These are phyloP conservation scores for Dorcoceras hygrometricum DNA, from an alignment of 257 asterid genomes.

Conservation along the genomic window DNA sequence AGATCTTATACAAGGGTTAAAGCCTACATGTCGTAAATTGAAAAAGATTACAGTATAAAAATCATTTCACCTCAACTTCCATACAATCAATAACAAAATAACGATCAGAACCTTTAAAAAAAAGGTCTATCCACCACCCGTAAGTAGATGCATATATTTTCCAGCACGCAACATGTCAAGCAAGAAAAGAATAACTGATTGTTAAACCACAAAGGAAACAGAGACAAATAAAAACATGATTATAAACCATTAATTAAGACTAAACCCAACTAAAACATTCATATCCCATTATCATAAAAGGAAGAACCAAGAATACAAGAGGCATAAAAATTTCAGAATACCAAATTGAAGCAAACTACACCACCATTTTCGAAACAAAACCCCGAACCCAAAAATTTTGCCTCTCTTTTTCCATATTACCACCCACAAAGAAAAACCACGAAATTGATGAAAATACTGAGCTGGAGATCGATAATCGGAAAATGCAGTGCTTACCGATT, in stretches of 20 bases:
- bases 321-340: not conserved
- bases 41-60: not conserved
- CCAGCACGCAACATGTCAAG: slow-evolving; percentile 10
- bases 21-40: no score
- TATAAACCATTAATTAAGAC: not conserved
- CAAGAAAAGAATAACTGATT: not conserved
- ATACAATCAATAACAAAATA: not conserved
- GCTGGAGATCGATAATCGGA: not conserved
- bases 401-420: not conserved
- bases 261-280: not conserved
- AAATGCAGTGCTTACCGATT: not conserved
- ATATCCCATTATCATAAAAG: not conserved
- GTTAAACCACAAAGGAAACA: not conserved
- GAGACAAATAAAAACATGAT: not conserved
- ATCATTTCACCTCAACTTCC: not conserved
- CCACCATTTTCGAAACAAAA: not conserved
- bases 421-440: not conserved
- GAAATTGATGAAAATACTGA: not conserved
- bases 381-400: not conserved
- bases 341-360: not conserved
- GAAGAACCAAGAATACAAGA: no score
- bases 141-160: not conserved
- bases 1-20: not conserved
- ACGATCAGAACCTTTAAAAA: not conserved
- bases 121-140: not conserved